Conservation (phyloP, 176 grass and related monocot genomes). For the Phyllostachys edulis region DNA sequence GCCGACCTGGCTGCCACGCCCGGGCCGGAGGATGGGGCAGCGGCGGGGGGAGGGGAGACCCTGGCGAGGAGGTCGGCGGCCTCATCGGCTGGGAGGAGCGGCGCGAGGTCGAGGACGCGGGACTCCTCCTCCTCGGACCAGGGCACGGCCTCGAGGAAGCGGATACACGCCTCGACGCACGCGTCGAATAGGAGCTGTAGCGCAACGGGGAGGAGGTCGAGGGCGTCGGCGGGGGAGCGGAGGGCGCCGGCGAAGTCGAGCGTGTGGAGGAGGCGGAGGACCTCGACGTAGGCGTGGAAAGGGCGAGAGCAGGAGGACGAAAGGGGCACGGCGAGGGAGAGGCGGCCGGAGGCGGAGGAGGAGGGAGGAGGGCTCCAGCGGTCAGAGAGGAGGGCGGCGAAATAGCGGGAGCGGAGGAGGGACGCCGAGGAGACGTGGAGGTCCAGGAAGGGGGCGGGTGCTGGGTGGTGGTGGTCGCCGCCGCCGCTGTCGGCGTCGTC, state of each 20-base stretch:
- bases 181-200: conserved; percentile 69
- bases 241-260: conserved; percentile 53
- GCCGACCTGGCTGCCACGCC: conserved; percentile 5
- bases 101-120: conserved; percentile 45
- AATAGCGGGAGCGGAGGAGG: conserved; percentile 64
- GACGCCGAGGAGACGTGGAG: conserved; percentile 51
- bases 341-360: background rate
- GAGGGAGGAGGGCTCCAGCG: conserved; percentile 43
- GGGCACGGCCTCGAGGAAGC: conserved; percentile 63
- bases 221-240: conserved; percentile 44
- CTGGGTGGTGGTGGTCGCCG: background rate
- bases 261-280: conserved; percentile 62
- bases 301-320: background rate
- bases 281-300: conserved; percentile 59
- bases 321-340: background rate
- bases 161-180: conserved; percentile 54
- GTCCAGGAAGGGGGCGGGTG: conserved; percentile 26
- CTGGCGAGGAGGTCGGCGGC: conserved; percentile 46
- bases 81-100: conserved; percentile 55
- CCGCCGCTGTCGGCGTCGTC: background rate
- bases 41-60: conserved; percentile 23
- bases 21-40: background rate
- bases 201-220: conserved; percentile 58
- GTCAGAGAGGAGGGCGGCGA: conserved; percentile 51
- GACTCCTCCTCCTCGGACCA: conserved; percentile 70